Conservation (phyloP, 2,329 filamentous ascomycete genomes). For the Ustulina deusta region DNA sequence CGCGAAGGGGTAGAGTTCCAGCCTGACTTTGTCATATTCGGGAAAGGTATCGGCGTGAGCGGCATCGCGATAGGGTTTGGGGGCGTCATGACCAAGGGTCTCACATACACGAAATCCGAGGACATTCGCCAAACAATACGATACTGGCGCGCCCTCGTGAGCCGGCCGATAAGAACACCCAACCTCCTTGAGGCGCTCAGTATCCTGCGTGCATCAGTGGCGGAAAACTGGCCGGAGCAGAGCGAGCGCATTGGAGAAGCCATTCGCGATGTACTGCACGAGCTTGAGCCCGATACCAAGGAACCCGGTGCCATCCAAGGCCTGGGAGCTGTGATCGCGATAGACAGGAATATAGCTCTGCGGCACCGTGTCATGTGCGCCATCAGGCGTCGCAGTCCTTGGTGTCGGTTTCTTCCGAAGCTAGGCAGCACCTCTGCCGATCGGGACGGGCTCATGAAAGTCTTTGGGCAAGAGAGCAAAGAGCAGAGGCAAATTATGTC, state of each 20-base stretch:
- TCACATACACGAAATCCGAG: slow-evolving; percentile 36
- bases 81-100: slow-evolving; percentile 35
- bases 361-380: slow-evolving; percentile 38
- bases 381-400: slow-evolving; percentile 38
- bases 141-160: slow-evolving; percentile 40
- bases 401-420: slow-evolving; percentile 37
- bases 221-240: slow-evolving; percentile 36
- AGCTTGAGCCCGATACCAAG: slow-evolving; percentile 35
- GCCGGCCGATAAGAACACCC: slow-evolving; percentile 37
- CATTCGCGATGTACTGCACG: slow-evolving; percentile 33
- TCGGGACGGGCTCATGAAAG: slow-evolving; percentile 36
- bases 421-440: slow-evolving; percentile 33
- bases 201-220: slow-evolving; percentile 37
- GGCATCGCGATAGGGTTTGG: slow-evolving; percentile 40
- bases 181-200: slow-evolving; percentile 39
- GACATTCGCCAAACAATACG: slow-evolving; percentile 40
- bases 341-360: slow-evolving; percentile 36
- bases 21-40: slow-evolving; percentile 46
- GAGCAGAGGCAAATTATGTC: slow-evolving; percentile 30
- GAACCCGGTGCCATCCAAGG: slow-evolving; percentile 35
- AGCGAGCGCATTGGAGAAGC: slow-evolving; percentile 39
- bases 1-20: slow-evolving; percentile 31
- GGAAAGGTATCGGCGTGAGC: slow-evolving; percentile 42
- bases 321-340: slow-evolving; percentile 34
- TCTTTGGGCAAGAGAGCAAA: slow-evolving; percentile 38